phyloP scores from a whole-genome alignment of 345 rosid genomes.

The Gossypium mustelinum region DNA sequence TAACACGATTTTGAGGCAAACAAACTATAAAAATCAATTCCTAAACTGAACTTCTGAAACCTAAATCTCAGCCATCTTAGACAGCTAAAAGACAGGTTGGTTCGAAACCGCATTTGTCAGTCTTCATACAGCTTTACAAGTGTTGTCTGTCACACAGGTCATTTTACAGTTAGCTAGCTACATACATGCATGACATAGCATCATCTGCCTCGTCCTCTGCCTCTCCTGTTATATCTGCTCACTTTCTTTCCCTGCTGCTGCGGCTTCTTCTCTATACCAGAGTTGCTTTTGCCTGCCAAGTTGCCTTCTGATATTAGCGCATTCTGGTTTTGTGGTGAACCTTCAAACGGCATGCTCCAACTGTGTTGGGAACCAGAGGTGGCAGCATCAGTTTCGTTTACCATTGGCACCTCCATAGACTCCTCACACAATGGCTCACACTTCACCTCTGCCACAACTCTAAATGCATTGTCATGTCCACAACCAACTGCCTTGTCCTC shows the following conservation, averaged over 20 bases:
- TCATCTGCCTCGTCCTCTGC: constrained; percentile 43
- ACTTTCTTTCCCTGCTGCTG: constrained; percentile 39
- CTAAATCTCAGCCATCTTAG: too few species aligned
- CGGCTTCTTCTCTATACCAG: constrained; percentile 30
- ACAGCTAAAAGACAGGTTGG: neutral
- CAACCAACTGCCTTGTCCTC: constrained; percentile 24
- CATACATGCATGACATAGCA: neutral
- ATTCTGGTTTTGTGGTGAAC: constrained; percentile 28
- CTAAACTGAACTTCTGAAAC: neutral
- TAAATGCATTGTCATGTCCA: constrained; percentile 11
- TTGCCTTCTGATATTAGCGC: constrained; percentile 31
- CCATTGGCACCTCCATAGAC: constrained; percentile 33
- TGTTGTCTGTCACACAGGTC: constrained; percentile 7
- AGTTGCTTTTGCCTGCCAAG: constrained; percentile 26
- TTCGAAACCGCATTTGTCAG: neutral
- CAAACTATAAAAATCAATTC: neutral
- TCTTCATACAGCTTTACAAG: neutral
- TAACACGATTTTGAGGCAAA: neutral
- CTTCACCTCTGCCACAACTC: constrained; percentile 16
- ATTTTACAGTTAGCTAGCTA: constrained; percentile 19
- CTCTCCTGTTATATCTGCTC: constrained; percentile 41
- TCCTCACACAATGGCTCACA: constrained; percentile 39
- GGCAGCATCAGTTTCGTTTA: constrained; percentile 31
- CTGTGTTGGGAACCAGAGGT: constrained; percentile 47
- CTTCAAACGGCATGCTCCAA: constrained; percentile 46